Evolutionary conservation across 2,329 filamentous ascomycete genomes (phyloP), one percentile per base, ranked within the genome.

Genomic region (Colletotrichum karsti): DNA sequence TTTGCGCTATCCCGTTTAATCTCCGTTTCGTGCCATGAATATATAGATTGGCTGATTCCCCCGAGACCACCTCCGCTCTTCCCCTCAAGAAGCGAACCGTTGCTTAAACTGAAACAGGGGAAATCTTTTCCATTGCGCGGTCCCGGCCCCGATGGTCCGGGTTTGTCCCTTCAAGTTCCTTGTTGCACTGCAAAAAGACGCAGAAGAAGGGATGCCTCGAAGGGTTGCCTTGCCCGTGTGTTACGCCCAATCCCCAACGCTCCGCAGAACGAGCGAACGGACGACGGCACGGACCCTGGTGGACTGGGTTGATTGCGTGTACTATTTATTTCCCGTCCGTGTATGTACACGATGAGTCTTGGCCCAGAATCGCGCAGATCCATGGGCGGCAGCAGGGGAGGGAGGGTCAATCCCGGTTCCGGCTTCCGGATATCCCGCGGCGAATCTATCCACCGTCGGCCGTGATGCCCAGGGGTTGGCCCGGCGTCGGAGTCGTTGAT

Each of bases 21-120:
- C 60, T 30, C 63, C 57, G 57, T 48, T 37, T 51, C 59, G 58
- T 35, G 13, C 37, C n/a, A 7, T n/a, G 20, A 30, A 42, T 35
- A 46, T 63, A 24, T 50, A 37, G 50, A 30, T 39, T 33, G 57
- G 20, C 26, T 33, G 58, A 56, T 50, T 56, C 26, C 26, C 10
- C 24, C 22, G n/a, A n/a, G n/a, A n/a, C n/a, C n/a, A n/a, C n/a
- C 33, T 7, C 12, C 22, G 41, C 18, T 13, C 18, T 7, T 55
- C 22, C 20, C 22, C 33, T 33, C n/a, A 5, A 22, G n/a, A 35
- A 41, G 39, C 46, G 53, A 54, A 54, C 51, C 8, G 28, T 37
- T 64, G 37, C 42, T 58, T 7, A 58, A 58, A 44, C n/a, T 67
- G 59, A 63, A 63, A 58, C 59, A 67, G 51, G 64, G 64, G 64